Conservation (phyloP, 2,329 filamentous ascomycete species). For the Aspergillus amoenus region DNA sequence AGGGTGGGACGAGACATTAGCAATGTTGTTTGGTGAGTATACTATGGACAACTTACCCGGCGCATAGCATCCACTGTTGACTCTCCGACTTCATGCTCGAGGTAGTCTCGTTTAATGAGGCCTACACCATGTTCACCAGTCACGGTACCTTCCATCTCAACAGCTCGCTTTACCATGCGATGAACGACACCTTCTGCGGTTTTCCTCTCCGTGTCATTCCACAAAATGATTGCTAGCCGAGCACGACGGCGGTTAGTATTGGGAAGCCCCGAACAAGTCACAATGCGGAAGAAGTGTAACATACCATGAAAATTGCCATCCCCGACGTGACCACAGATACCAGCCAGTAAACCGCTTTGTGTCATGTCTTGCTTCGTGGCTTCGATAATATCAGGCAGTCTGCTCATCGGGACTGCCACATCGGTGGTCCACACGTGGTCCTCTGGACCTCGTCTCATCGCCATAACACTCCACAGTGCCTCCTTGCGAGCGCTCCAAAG, state of each 20-base stretch:
- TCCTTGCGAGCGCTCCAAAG: slow-evolving; percentile 76
- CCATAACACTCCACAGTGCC: slow-evolving; percentile 71
- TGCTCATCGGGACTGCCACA: slow-evolving; percentile 73
- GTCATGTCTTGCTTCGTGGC: slow-evolving; percentile 66
- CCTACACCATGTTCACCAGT: slow-evolving; percentile 73
- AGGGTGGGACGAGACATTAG: not conserved
- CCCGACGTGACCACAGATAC: slow-evolving; percentile 71
- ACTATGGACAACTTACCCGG: slow-evolving; percentile 46
- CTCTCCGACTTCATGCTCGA: slow-evolving; percentile 61
- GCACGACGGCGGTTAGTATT: not conserved
- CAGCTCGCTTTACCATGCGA: slow-evolving; percentile 67
- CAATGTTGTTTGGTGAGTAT: not conserved
- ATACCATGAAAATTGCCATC: slow-evolving; percentile 72
- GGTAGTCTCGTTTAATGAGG: slow-evolving; percentile 66
- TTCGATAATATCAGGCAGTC: slow-evolving; percentile 70
- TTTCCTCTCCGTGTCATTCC: slow-evolving; percentile 57
- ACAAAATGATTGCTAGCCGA: slow-evolving; percentile 57
- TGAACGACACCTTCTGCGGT: slow-evolving; percentile 62
- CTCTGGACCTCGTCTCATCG: slow-evolving; percentile 58
- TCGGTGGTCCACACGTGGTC: slow-evolving; percentile 77
- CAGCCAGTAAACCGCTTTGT: slow-evolving; percentile 61
- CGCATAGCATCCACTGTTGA: slow-evolving; percentile 65
- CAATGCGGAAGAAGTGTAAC: slow-evolving; percentile 11
- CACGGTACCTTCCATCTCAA: slow-evolving; percentile 70
- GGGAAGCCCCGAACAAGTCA: not conserved